Percentiles rank a stretch among this genome's conserved stretches.
These are phyloP conservation scores for Pythium phragmitis DNA, from an alignment of 352 stramenopile genomes.

Conservation along the genomic window DNA sequence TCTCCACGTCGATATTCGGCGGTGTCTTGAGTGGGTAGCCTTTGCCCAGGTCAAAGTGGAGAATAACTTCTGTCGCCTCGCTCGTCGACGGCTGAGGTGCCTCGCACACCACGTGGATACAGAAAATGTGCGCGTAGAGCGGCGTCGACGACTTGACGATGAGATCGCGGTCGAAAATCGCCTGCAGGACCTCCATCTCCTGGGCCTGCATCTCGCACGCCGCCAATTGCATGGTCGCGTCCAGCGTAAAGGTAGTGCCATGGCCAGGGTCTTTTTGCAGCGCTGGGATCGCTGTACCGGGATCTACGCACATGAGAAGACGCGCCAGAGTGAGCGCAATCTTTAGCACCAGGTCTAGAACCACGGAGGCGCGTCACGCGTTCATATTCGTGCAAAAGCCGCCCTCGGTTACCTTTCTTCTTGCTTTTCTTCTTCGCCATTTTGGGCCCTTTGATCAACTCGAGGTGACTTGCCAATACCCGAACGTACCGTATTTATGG, in stretches of 20 bases:
- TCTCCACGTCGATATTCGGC: conserved; percentile 69
- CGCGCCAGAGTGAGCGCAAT: conserved; percentile 2
- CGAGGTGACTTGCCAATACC: conserved; percentile 2
- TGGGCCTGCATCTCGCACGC: conserved; percentile 68
- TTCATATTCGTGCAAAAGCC: not conserved
- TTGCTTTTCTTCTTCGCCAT: conserved; percentile 84
- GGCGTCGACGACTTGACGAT: conserved; percentile 67
- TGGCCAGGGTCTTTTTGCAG: conserved; percentile 2
- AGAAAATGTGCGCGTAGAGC: conserved; percentile 84
- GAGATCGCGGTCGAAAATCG: conserved; percentile 80
- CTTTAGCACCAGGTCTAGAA: not conserved
- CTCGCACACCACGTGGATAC: conserved; percentile 70
- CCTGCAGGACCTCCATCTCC: conserved; percentile 79
- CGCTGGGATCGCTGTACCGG: not conserved
- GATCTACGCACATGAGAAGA: conserved; percentile 18
- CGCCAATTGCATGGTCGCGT: conserved; percentile 44
- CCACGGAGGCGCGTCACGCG: not conserved
- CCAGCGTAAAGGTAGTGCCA: conserved; percentile 19
- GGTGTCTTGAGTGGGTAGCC: conserved; percentile 65
- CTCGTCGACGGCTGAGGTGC: conserved; percentile 28
- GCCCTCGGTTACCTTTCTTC: conserved; percentile 47
- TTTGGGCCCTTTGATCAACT: conserved; percentile 11
- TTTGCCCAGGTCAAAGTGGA: conserved; percentile 74
- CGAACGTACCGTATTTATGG: conserved; percentile 10
- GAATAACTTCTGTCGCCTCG: conserved; percentile 57